A percentile compares a stretch with the other conserved stretches of the same genome.
Conservation (phyloP, 1,284 basidiomycete species). For the Microbotryum scabiosae region DNA sequence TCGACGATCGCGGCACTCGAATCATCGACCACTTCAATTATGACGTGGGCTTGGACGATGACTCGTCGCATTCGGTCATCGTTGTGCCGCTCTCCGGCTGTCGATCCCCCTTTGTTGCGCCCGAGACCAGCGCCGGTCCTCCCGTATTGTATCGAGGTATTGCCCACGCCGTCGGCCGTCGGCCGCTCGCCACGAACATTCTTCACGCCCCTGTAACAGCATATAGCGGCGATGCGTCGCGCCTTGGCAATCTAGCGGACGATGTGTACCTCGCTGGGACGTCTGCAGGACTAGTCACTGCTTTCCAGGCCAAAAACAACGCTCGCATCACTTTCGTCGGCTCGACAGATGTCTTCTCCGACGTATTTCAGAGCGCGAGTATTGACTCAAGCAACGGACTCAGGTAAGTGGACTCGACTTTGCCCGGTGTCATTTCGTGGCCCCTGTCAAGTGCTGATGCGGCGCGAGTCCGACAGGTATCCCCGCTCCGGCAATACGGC, state of each 20-base stretch:
- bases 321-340: constrained; percentile 75
- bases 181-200: constrained; percentile 74
- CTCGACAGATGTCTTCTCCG: constrained; percentile 64
- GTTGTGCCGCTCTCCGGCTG: constrained; percentile 47
- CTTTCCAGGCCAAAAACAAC: constrained; percentile 75
- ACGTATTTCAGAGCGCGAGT: constrained; percentile 34
- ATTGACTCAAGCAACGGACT: constrained; percentile 8
- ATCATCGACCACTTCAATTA: constrained; percentile 46
- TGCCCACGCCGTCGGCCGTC: constrained; percentile 63
- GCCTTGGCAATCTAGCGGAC: constrained; percentile 58
- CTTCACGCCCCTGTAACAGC: constrained; percentile 57
- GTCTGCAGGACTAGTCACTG: constrained; percentile 66
- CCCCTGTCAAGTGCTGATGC: not conserved
- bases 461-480: not conserved
- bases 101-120: constrained; percentile 45
- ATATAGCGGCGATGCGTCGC: constrained; percentile 58
- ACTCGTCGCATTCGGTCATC: constrained; percentile 49
- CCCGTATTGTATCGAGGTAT: constrained; percentile 65
- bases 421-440: not conserved
- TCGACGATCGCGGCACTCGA: constrained; percentile 41
- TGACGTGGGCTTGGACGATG: constrained; percentile 18
- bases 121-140: constrained; percentile 43
- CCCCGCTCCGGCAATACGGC: constrained; percentile 60
- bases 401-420: constrained; percentile 5
- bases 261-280: constrained; percentile 65